These are phyloP conservation scores for Colletotrichum australisinense DNA, from an alignment of 2,329 filamentous ascomycete species.

Conservation along the genomic window DNA sequence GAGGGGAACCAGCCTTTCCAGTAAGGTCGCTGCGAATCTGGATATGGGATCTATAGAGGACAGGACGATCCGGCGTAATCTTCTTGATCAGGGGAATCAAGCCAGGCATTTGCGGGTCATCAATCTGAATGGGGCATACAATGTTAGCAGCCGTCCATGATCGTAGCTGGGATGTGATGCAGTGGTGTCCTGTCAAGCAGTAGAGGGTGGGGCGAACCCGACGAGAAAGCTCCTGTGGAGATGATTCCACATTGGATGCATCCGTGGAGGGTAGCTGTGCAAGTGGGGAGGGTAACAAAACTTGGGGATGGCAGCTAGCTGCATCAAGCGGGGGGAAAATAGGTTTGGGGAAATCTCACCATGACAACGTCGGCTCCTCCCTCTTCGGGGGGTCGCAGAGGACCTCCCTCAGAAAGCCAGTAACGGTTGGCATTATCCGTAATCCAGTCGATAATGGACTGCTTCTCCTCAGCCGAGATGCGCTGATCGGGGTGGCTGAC, in stretches of 20 bases:
- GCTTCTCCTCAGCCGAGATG: constrained; percentile 71
- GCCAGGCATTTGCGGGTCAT: constrained; percentile 87
- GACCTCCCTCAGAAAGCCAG: constrained; percentile 77
- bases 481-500: constrained; percentile 74
- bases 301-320: constrained; percentile 17
- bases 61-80: constrained; percentile 76
- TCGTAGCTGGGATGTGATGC: neutral
- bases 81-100: constrained; percentile 81
- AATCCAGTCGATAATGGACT: constrained; percentile 77
- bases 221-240: constrained; percentile 25
- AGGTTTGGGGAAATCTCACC: constrained; percentile 48
- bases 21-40: constrained; percentile 83
- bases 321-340: neutral
- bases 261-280: constrained; percentile 26
- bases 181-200: neutral
- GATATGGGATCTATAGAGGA: constrained; percentile 86
- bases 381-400: constrained; percentile 71
- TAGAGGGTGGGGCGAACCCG: constrained; percentile 3
- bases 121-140: constrained; percentile 60
- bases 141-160: constrained; percentile 15
- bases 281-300: constrained; percentile 20
- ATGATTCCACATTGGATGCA: constrained; percentile 20
- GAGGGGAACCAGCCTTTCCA: constrained; percentile 70
- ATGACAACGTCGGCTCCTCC: constrained; percentile 83
- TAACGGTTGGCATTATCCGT: constrained; percentile 78